Conservation (phyloP, 1,284 basidiomycete genomes). For the Sanguinoderma infundibulare region DNA sequence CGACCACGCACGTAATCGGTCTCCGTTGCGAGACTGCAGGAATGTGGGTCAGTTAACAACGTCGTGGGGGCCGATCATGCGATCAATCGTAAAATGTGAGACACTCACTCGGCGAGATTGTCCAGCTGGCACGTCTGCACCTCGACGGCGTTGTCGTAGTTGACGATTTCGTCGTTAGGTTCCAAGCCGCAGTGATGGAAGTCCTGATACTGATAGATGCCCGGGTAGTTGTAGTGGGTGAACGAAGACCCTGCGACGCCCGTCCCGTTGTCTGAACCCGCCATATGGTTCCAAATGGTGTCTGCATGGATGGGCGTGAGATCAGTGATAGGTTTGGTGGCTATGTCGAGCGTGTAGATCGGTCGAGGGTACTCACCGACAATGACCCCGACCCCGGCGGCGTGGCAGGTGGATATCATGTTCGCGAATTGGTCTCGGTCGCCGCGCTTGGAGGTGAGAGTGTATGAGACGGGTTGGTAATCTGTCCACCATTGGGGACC, state of each 20-base stretch:
- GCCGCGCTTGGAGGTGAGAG: constrained; percentile 61
- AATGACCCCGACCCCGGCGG: constrained; percentile 64
- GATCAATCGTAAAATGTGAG: not conserved
- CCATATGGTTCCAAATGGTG: constrained; percentile 71
- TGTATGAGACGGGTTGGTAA: constrained; percentile 72
- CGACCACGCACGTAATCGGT: constrained; percentile 58
- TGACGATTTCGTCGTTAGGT: constrained; percentile 55
- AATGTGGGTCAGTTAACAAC: not conserved
- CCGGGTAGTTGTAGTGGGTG: constrained; percentile 64
- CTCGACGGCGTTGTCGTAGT: constrained; percentile 55
- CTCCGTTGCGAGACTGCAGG: constrained; percentile 57
- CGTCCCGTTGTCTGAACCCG: constrained; percentile 47
- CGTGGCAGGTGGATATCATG: constrained; percentile 63
- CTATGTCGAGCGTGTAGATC: constrained; percentile 4
- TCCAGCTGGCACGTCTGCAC: constrained; percentile 66
- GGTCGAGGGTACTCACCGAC: constrained; percentile 45
- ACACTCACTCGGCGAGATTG: constrained; percentile 59
- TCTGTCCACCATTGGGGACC: constrained; percentile 72
- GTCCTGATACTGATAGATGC: constrained; percentile 56
- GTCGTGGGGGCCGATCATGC: not conserved
- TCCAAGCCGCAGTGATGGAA: constrained; percentile 70
- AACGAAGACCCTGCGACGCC: constrained; percentile 55
- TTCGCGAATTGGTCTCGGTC: constrained; percentile 54
- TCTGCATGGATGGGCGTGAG: constrained; percentile 43
- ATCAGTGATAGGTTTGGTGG: not conserved